Evolutionary conservation across 345 rosid species (phyloP), one percentile per base, ranked within the genome.

Genomic region (Citrus mangshanensis): DNA sequence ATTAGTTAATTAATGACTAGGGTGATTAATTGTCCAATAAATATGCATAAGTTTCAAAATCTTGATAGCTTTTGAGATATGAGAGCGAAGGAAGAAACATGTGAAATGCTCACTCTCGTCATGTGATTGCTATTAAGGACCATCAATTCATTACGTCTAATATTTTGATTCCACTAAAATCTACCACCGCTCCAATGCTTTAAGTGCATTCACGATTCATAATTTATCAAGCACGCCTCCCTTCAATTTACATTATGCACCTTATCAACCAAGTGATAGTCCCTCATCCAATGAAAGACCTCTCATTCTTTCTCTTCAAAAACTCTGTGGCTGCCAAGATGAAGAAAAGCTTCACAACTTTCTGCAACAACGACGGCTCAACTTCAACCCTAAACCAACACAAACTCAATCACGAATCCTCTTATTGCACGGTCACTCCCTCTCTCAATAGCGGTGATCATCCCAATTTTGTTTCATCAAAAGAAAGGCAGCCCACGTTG

Each of bases 321-420:
- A 93, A 92, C 83, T 81, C 77, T 64, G 42, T 90, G 2, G 91
- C 89, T 19, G 79, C 93, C 66, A 89, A 85, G 87, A 90, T 92
- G 96, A 89, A 87, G 78, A 89, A 90, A 86, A 87, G 92, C n/a
- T 84, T 94, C 22, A 70, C 81, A 58, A 90, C 83, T 32, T 87
- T 89, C 34, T 93, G 96, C 85, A 86, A 82, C 32, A 90, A 85
- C 0, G 88, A 90, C 62, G 88, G 82, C 76, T 94, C 98, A 3
- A 94, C 97, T 46, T 91, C 96, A 12, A 94, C 91, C 8, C 88
- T 94, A 77, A 81, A 88, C 81, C 97, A 89, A 65, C 73, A 81
- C 78, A 24, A 62, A 25, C 4, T 54, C 56, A 19, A 5, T 1
- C 58, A 54, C 22, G 28, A 68, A n/a, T 34, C 72, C 61, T 51